Conservation (phyloP, 2,329 filamentous ascomycete genomes). For the Bipolaris gigantea region DNA sequence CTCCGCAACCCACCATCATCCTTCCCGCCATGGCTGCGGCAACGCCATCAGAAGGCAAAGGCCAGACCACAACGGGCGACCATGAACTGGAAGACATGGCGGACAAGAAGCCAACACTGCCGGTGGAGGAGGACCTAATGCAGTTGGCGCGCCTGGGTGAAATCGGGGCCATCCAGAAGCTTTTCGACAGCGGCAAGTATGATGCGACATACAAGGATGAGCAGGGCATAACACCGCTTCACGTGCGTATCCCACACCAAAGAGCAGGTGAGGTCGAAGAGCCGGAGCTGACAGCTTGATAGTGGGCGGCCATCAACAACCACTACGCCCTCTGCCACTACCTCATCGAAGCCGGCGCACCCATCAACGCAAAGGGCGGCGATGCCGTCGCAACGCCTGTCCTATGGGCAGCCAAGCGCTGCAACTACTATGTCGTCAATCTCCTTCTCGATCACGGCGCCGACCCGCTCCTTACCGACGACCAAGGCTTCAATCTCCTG, state of each 20-base stretch:
- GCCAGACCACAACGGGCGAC: constrained; percentile 25
- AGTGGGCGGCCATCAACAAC: constrained; percentile 99
- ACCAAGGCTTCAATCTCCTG: constrained; percentile 96
- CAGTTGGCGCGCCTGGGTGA: constrained; percentile 89
- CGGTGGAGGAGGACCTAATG: constrained; percentile 83
- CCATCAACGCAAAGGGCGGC: constrained; percentile 93
- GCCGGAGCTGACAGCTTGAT: constrained; percentile 17
- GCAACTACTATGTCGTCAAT: constrained; percentile 95
- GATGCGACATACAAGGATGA: constrained; percentile 83
- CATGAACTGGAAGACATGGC: constrained; percentile 45
- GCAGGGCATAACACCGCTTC: constrained; percentile 92
- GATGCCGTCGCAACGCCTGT: constrained; percentile 92
- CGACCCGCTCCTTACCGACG: constrained; percentile 87
- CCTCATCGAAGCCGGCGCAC: constrained; percentile 80
- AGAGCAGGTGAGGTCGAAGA: neutral
- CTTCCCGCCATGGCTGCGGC: constrained; percentile 34
- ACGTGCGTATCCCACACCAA: constrained; percentile 60
- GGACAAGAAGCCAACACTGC: constrained; percentile 44
- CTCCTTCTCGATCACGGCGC: constrained; percentile 88
- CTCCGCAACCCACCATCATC: constrained; percentile 3
- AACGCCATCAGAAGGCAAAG: constrained; percentile 26
- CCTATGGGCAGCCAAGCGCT: constrained; percentile 95
- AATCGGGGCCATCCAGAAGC: constrained; percentile 79
- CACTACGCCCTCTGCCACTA: constrained; percentile 97
- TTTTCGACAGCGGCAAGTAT: constrained; percentile 81